phyloP scores from a whole-genome alignment of 1,284 basidiomycete genomes.

The Sporisorium iseilematis-ciliati region DNA sequence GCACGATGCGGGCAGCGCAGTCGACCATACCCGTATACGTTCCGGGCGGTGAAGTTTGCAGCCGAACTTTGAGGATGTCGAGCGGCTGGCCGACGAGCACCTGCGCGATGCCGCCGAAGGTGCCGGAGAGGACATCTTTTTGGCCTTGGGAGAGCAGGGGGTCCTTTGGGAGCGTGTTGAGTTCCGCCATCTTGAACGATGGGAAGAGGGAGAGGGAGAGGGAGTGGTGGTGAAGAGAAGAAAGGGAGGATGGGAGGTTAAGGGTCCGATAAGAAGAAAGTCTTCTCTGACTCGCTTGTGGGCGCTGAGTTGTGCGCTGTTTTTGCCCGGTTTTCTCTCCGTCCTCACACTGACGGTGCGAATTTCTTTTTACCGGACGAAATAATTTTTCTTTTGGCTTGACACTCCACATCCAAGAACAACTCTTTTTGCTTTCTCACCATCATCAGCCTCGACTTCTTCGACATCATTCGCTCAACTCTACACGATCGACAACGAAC shows the following conservation, averaged over 20 bases:
- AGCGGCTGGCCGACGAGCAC: conserved; percentile 94
- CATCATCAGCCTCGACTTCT: conserved; percentile 3
- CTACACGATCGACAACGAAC: too few species aligned
- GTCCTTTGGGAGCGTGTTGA: conserved; percentile 34
- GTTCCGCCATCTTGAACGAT: conserved; percentile 34
- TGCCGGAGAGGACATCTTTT: conserved; percentile 58
- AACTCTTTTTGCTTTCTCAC: background rate
- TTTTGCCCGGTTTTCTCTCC: conserved; percentile 10
- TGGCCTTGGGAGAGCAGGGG: conserved; percentile 46
- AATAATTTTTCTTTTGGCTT: background rate
- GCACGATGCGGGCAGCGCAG: conserved; percentile 87
- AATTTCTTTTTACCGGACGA: conserved; percentile 17
- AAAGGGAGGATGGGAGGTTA: background rate
- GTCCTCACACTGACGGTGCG: background rate
- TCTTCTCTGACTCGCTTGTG: conserved; percentile 1
- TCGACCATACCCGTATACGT: conserved; percentile 88
- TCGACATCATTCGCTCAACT: too few species aligned
- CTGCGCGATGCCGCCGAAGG: conserved; percentile 88
- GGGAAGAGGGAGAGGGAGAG: background rate
- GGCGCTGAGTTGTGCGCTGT: background rate
- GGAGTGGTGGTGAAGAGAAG: background rate
- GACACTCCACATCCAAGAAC: background rate
- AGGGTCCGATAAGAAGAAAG: conserved; percentile 2
- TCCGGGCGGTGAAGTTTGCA: conserved; percentile 93
- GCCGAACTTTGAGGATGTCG: conserved; percentile 93